Evolutionary conservation across 2,329 filamentous ascomycete species (phyloP).

Genomic region (Epichloe festucae): DNA sequence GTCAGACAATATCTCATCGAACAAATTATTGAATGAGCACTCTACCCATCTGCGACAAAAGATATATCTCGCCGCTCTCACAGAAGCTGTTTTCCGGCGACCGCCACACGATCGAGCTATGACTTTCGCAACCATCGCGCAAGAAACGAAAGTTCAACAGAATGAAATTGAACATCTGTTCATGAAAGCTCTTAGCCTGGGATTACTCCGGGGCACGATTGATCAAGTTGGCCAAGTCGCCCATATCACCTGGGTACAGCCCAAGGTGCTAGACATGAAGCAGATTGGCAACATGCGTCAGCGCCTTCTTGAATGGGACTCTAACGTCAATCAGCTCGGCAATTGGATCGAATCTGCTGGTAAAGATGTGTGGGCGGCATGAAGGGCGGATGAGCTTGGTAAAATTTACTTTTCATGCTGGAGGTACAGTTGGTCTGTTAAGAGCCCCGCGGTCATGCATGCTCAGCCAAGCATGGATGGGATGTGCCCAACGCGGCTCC

Average conservation of each 20-base stretch:
- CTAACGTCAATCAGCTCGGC: conserved; percentile 86
- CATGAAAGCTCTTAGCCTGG: conserved; percentile 97
- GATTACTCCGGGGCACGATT: conserved; percentile 79
- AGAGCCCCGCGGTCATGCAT: neutral
- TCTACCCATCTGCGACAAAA: conserved; percentile 84
- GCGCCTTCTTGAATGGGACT: conserved; percentile 86
- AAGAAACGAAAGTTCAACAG: conserved; percentile 81
- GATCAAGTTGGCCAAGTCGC: conserved; percentile 93
- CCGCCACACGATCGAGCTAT: conserved; percentile 92
- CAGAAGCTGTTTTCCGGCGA: conserved; percentile 89
- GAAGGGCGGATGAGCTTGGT: conserved; percentile 13
- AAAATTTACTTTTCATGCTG: neutral
- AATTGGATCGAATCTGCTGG: conserved; percentile 94
- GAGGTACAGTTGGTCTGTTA: neutral
- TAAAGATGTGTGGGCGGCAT: conserved; percentile 91
- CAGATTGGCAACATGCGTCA: conserved; percentile 90
- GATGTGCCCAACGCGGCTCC: neutral
- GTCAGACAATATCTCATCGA: conserved; percentile 66
- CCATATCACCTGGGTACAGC: conserved; percentile 96
- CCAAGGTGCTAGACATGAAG: conserved; percentile 89
- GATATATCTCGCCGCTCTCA: conserved; percentile 91
- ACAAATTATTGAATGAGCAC: conserved; percentile 68
- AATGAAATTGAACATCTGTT: conserved; percentile 95
- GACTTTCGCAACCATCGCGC: conserved; percentile 76
- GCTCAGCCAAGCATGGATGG: neutral